phyloP scores from a whole-genome alignment of 768 basidiomycete genomes.

The Rhizopogon sp. region DNA sequence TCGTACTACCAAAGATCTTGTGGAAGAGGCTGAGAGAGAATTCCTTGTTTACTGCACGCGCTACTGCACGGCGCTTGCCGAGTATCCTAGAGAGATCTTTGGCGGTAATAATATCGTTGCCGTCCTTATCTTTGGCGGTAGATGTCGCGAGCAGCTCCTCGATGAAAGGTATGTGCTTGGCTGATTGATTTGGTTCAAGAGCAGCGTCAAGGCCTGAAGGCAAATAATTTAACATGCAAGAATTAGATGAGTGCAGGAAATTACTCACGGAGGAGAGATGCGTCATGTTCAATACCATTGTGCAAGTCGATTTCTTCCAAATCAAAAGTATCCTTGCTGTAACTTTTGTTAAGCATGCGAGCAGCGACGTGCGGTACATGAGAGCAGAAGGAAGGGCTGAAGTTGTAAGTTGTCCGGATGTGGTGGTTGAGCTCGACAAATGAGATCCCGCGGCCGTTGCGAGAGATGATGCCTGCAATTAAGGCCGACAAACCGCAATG shows the following conservation, averaged over 20 bases:
- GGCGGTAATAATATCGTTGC: slow-evolving; percentile 42
- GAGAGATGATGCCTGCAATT: slow-evolving; percentile 40
- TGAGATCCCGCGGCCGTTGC: slow-evolving; percentile 61
- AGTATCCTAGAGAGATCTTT: slow-evolving; percentile 56
- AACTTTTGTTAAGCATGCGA: slow-evolving; percentile 49
- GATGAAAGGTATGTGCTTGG: slow-evolving; percentile 45
- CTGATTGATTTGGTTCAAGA: slow-evolving; percentile 45
- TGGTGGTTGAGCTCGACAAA: slow-evolving; percentile 42
- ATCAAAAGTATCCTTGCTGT: slow-evolving; percentile 54
- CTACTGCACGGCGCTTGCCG: slow-evolving; percentile 58
- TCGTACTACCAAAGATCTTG: slow-evolving; percentile 62
- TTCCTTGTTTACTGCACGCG: slow-evolving; percentile 49
- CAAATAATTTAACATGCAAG: not conserved
- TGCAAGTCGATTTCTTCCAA: slow-evolving; percentile 65
- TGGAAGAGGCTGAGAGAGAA: slow-evolving; percentile 50
- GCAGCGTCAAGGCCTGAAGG: slow-evolving; percentile 49
- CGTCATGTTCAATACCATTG: slow-evolving; percentile 47
- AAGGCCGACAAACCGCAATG: not conserved
- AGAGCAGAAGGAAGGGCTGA: slow-evolving; percentile 59
- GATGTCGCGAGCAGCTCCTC: slow-evolving; percentile 58
- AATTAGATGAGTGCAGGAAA: not conserved
- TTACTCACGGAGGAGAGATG: slow-evolving; percentile 26
- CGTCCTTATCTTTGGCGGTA: slow-evolving; percentile 50
- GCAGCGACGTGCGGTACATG: slow-evolving; percentile 63
- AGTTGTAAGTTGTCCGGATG: slow-evolving; percentile 62